Base-by-base conservation (phyloP, 176 grass and related monocot species). In the Rhynchospora pubera region DNA sequence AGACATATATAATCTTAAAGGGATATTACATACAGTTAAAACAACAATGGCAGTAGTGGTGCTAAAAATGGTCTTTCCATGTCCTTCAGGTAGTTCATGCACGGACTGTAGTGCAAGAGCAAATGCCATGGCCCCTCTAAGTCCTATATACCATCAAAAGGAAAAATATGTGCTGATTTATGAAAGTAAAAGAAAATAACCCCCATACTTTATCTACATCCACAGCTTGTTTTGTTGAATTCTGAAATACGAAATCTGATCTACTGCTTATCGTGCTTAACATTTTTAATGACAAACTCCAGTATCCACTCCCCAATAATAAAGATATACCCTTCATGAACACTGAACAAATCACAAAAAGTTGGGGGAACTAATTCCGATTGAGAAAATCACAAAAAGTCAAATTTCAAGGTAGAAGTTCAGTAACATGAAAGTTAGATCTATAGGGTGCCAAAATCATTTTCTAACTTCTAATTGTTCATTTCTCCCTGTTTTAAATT, bases 51-150 rank as follows among this genome's bases (percentile, higher is more conserved):
- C 90, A 71, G 96, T 98, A 26, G 96, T 98, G 22, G 96, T 80
- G 42, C 90, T 93, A 68, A 98, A 91, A 91, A 98, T 98, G 4
- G 96, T 88, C 46, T 98, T 94, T 50, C 96, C 96, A 91, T 98
- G 96, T 83, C 92, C 96, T 71, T 91, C 96, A 78, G 92, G 92
- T 80, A 98, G 92, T 87, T 98, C 96, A 87, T 98, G 91, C 57
- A 91, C 89, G 87, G 96, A 98, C 82, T 98, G 96, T 45, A 98
- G 89, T 80, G 96, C 96, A 94, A 98, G 96, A 1, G 96, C 96
- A 93, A 98, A 98, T 85, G 96, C 96, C 96, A 98, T 98, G 12
- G 96, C 96, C 24, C 96, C 96, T 90, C 96, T 94, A 82, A 98
- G 90, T 23, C 96, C 96, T 98, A 82, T 76, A 84, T 80, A 57